These are phyloP conservation scores for Calophaca sinica DNA, from an alignment of 306 rosid genomes.

Conservation along the genomic window DNA sequence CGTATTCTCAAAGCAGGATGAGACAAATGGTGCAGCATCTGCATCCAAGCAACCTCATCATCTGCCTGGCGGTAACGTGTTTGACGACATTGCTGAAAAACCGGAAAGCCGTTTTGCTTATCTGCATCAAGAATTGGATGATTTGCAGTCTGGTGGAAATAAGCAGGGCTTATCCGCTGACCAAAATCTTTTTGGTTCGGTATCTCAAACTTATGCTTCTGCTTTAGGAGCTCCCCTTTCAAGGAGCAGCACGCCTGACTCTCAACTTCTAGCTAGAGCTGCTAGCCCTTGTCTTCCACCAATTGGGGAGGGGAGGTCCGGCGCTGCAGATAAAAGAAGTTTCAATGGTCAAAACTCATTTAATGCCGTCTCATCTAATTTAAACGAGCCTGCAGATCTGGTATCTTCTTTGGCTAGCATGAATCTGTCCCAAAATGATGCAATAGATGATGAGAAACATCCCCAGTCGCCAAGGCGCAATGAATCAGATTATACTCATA, in stretches of 20 bases:
- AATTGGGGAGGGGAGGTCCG: constrained; percentile 84
- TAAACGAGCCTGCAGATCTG: constrained; percentile 72
- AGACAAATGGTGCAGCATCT: constrained; percentile 52
- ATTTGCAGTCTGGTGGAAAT: constrained; percentile 63
- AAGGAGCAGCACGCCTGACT: constrained; percentile 90
- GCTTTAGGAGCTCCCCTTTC: constrained; percentile 86
- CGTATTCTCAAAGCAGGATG: constrained; percentile 42
- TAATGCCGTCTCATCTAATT: constrained; percentile 63
- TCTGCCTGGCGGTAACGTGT: constrained; percentile 71
- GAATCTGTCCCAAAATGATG: constrained; percentile 74
- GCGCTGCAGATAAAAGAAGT: constrained; percentile 67
- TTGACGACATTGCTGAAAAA: constrained; percentile 66
- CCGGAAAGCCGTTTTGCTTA: constrained; percentile 63
- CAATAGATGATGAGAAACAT: constrained; percentile 60
- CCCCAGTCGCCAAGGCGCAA: constrained; percentile 59
- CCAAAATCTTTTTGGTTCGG: constrained; percentile 67
- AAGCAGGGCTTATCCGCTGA: constrained; percentile 63
- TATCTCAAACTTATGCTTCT: constrained; percentile 82
- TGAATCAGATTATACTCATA: constrained; percentile 47
- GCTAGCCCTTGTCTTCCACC: constrained; percentile 95
- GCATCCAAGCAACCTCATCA: constrained; percentile 71
- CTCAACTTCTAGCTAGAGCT: constrained; percentile 88
- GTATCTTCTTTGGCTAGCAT: constrained; percentile 78
- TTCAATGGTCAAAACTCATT: constrained; percentile 69
- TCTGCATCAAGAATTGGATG: constrained; percentile 69